A percentile compares a stretch with the other conserved stretches of the same genome.
Conservation (phyloP, 2,329 filamentous ascomycete genomes). For the Claviceps pusilla region DNA sequence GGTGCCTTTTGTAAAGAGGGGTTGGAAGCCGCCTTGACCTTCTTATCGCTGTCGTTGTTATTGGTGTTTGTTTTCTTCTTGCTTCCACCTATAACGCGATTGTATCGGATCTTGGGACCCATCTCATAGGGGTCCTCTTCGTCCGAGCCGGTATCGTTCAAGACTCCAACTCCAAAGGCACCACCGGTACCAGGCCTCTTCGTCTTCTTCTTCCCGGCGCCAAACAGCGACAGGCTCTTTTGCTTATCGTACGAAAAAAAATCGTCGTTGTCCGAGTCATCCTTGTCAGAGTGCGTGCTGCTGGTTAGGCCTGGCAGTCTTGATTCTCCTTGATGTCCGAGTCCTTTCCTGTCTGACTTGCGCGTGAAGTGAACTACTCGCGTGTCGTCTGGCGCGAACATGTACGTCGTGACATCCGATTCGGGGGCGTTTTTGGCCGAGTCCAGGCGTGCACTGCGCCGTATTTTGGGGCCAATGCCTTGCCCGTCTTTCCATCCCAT, state of each 20-base stretch:
- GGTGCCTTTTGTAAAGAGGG: constrained; percentile 51
- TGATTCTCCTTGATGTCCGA: constrained; percentile 50
- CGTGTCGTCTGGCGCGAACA: constrained; percentile 77
- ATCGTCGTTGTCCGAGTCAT: constrained; percentile 27
- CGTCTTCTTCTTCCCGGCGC: constrained; percentile 33
- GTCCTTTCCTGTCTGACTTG: constrained; percentile 55
- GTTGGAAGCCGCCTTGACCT: constrained; percentile 37
- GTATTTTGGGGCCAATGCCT: constrained; percentile 77
- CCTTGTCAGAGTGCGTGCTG: constrained; percentile 25
- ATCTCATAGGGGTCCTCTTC: constrained; percentile 91
- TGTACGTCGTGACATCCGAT: constrained; percentile 37
- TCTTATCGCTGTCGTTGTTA: constrained; percentile 58
- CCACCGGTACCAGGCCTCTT: constrained; percentile 36
- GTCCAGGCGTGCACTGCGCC: constrained; percentile 54
- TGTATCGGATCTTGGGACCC: constrained; percentile 81
- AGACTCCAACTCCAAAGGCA: constrained; percentile 71
- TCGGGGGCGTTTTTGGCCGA: constrained; percentile 23
- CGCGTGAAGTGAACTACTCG: constrained; percentile 49
- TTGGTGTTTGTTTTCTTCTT: constrained; percentile 44
- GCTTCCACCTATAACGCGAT: constrained; percentile 62
- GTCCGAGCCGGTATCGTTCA: constrained; percentile 89
- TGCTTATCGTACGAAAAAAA: neutral
- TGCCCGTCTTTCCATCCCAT: constrained; percentile 97
- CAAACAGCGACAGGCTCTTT: constrained; percentile 8
- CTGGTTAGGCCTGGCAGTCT: constrained; percentile 28